phyloP scores from a whole-genome alignment of 2,329 filamentous ascomycete genomes.

The Colletotrichum sp. region DNA sequence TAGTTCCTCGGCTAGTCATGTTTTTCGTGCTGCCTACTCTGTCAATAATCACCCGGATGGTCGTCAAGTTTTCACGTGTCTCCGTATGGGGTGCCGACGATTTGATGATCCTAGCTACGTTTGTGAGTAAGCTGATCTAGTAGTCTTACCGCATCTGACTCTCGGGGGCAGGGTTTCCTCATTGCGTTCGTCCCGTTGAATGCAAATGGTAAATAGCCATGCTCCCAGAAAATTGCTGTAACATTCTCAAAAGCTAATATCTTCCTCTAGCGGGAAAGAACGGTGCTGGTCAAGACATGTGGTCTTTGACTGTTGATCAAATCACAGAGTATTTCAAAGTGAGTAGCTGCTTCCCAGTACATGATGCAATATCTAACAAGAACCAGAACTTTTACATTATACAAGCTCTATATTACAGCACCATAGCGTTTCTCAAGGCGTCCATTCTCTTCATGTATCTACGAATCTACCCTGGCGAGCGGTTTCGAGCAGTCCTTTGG shows the following conservation, averaged over 20 bases:
- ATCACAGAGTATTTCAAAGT: not conserved
- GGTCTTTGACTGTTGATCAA: not conserved
- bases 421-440: conserved; percentile 36
- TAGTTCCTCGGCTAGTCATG: not conserved
- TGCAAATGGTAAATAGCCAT: not conserved
- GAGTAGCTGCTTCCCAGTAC: no score
- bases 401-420: conserved; percentile 36
- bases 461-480: conserved; percentile 34
- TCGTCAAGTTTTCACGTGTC: not conserved
- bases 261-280: not conserved
- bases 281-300: not conserved
- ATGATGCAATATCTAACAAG: not conserved
- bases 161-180: not conserved
- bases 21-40: not conserved
- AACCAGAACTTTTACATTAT: conserved; percentile 35
- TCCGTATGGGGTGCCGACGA: not conserved
- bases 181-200: not conserved
- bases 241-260: not conserved
- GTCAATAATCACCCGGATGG: not conserved
- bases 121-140: not conserved
- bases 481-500: conserved; percentile 27
- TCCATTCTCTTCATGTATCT: conserved; percentile 40
- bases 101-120: not conserved
- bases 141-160: not conserved
- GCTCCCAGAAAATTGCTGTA: no score